A percentile compares a stretch with the other conserved stretches of the same genome.
Evolutionary conservation across 1,284 basidiomycete genomes (phyloP).

Genomic region (Irpex rosettiformis): DNA sequence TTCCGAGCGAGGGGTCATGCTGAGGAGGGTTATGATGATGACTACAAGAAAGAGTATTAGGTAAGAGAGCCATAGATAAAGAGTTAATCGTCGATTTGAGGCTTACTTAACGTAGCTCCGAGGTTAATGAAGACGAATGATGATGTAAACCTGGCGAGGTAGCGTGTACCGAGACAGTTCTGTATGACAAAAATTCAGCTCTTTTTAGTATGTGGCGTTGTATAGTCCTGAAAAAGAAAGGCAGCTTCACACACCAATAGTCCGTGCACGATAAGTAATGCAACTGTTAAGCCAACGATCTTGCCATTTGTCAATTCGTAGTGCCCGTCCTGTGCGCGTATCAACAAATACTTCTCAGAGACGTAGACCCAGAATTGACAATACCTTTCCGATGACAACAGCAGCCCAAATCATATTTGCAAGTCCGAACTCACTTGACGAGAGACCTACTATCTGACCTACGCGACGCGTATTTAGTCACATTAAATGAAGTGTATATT

Average conservation of each 20-base stretch:
- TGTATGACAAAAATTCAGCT: conserved; percentile 20
- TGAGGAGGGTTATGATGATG: conserved; percentile 84
- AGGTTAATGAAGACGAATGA: conserved; percentile 89
- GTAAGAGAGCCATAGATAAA: neutral
- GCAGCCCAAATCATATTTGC: conserved; percentile 88
- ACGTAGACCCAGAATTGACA: neutral
- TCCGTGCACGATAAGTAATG: conserved; percentile 72
- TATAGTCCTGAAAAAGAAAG: neutral
- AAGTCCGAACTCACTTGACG: conserved; percentile 88
- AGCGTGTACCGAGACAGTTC: conserved; percentile 82
- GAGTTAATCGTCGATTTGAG: neutral
- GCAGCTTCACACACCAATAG: conserved; percentile 43
- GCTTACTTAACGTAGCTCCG: conserved; percentile 62
- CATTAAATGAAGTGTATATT: neutral
- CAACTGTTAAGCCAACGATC: conserved; percentile 73
- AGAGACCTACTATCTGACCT: conserved; percentile 73
- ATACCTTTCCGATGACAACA: conserved; percentile 53
- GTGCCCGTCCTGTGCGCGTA: conserved; percentile 37
- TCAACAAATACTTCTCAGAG: neutral
- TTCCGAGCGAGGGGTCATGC: conserved; percentile 70
- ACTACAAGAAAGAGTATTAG: conserved; percentile 35
- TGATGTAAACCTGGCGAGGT: conserved; percentile 75
- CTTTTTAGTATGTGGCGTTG: neutral
- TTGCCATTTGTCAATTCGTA: conserved; percentile 56
- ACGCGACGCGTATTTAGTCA: neutral